Evolutionary conservation across 106 monocot genomes (phyloP), one percentile per base, ranked within the genome.

Genomic region (Gastrodia elata): DNA sequence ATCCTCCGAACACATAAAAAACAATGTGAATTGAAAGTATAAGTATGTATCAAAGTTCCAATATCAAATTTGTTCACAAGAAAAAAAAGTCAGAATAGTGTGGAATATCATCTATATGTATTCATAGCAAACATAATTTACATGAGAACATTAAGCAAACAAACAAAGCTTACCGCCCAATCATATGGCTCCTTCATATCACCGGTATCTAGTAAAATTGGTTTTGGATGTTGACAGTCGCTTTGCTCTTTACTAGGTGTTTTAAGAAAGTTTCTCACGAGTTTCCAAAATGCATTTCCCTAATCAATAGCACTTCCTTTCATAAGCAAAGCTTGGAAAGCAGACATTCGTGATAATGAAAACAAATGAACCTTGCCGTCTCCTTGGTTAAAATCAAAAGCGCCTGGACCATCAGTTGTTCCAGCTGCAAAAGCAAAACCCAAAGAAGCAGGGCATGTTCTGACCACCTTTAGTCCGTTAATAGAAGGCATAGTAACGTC

Each of bases 401-500:
- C 92, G 71, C 95, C 95, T 75, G 95, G 95, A 41, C 96, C 96
- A 78, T 96, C 96, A 27, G 96, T 96, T 43, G 96, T 92, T 75
- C 96, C 96, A 40, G 95, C 95, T 75, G 95, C 95, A 90, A 96
- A 90, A 49, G 84, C 85, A 80, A 92, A 92, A 25, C 95, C 95
- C 92, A 96, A 84, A 6, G 95, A 92, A 48, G 95, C 95, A 59
- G 95, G 95, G 44, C 95, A 96, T 56, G 95, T 96, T 75, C 81
- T 84, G 16, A 76, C 87, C 52, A 74, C 55, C 71, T 88, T 39
- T 40, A 73, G 58, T 41, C 61, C 78, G 56, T 70, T 35, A 71
- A 74, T 77, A 38, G 80, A 79, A 68, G 76, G 39, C 71, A 96
- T 44, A 0, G 61, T 42, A 13, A 91, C 94, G 28, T 91, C 78